phyloP scores from a whole-genome alignment of 2,329 filamentous ascomycete species.

The Fusarium sp. region DNA sequence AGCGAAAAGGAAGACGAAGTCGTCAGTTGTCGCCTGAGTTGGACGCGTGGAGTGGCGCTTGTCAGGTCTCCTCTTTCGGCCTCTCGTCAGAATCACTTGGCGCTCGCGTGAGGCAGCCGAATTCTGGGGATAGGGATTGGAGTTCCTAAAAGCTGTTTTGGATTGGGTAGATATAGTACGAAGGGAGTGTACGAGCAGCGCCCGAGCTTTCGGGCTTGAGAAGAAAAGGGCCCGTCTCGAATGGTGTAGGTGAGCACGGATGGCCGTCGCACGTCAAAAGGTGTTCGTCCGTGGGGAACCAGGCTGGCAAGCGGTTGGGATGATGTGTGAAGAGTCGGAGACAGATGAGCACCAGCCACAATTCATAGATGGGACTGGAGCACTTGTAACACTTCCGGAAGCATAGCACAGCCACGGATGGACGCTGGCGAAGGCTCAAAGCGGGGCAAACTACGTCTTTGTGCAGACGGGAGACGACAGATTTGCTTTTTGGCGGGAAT shows the following conservation, averaged over 20 bases:
- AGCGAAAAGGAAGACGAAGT: conserved; percentile 30
- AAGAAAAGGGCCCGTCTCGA: conserved; percentile 45
- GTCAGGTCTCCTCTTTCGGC: conserved; percentile 43
- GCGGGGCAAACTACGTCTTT: conserved; percentile 41
- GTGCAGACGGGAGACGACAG: conserved; percentile 24
- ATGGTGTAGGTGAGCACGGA: conserved; percentile 47
- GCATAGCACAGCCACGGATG: conserved; percentile 33
- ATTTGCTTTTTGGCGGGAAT: conserved; percentile 26
- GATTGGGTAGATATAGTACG: conserved; percentile 22
- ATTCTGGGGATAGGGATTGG: conserved; percentile 26
- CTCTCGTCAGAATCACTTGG: conserved; percentile 42
- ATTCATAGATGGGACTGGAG: conserved; percentile 9
- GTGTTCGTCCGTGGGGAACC: conserved; percentile 44
- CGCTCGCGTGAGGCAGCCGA: conserved; percentile 48
- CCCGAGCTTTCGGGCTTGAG: conserved; percentile 49
- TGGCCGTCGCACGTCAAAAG: conserved; percentile 48
- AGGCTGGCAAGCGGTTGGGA: conserved; percentile 41
- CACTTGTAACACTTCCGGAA: conserved; percentile 23
- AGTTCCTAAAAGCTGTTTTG: conserved; percentile 21
- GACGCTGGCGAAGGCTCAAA: conserved; percentile 14
- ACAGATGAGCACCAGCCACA: conserved; percentile 42
- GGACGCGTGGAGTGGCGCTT: conserved; percentile 49
- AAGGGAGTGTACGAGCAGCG: conserved; percentile 41
- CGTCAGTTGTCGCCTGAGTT: conserved; percentile 32
- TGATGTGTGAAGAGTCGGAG: conserved; percentile 37